Conservation (phyloP, 352 stramenopile species). For the Globisporangium sylvaticum region DNA sequence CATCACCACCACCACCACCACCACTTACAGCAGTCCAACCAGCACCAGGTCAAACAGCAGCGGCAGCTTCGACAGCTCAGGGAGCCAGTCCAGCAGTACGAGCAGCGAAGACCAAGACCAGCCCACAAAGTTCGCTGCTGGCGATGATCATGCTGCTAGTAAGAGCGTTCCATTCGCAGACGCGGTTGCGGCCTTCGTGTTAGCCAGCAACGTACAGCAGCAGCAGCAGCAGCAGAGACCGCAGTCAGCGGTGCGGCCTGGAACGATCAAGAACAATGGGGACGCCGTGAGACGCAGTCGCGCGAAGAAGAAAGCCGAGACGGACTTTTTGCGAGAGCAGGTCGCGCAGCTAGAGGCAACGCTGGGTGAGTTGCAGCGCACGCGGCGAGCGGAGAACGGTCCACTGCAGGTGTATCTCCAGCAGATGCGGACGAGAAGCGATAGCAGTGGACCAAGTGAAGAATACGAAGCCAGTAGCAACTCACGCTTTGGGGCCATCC, state of each 20-base stretch:
- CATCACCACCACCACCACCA: background rate
- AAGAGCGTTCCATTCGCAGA: background rate
- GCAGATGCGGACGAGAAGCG: background rate
- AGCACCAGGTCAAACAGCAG: background rate
- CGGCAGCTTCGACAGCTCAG: background rate
- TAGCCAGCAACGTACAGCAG: background rate
- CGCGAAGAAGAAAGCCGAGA: constrained; percentile 7
- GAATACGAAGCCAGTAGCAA: background rate
- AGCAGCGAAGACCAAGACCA: too few species aligned
- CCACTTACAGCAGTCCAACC: background rate
- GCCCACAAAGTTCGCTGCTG: too few species aligned
- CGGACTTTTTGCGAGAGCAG: background rate
- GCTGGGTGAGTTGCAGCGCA: background rate
- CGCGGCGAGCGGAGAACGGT: background rate
- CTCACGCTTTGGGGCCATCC: background rate
- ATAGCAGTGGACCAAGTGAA: background rate
- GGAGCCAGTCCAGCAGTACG: background rate
- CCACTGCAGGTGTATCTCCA: background rate
- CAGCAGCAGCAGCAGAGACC: background rate
- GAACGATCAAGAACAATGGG: background rate
- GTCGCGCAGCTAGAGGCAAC: background rate
- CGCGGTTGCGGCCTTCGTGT: background rate
- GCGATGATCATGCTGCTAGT: too few species aligned
- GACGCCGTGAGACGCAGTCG: constrained; percentile 2
- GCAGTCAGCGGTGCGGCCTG: too few species aligned